A percentile compares a stretch with the other conserved stretches of the same genome.
These are phyloP conservation scores for Dendryphion nanum DNA, from an alignment of 2,329 filamentous ascomycete genomes.

Conservation along the genomic window DNA sequence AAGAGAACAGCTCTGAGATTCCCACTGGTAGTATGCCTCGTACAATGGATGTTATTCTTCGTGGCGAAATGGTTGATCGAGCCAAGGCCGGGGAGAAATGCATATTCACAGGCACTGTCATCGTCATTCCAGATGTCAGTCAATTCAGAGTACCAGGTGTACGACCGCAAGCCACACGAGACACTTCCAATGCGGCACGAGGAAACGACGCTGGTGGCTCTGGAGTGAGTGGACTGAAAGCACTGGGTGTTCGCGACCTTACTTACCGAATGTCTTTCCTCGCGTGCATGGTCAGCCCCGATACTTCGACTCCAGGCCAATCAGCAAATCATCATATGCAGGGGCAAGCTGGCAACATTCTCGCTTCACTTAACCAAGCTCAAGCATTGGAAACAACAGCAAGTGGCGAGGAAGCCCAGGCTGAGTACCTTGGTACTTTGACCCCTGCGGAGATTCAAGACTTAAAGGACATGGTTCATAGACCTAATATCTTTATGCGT, in stretches of 20 bases:
- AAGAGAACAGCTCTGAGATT: slow-evolving; percentile 98
- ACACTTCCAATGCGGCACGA: slow-evolving; percentile 71
- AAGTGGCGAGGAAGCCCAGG: slow-evolving; percentile 80
- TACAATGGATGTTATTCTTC: slow-evolving; percentile 94
- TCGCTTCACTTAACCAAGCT: slow-evolving; percentile 77
- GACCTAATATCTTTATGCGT: slow-evolving; percentile 89
- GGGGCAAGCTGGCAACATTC: slow-evolving; percentile 77
- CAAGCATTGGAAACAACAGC: slow-evolving; percentile 63
- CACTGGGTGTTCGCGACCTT: slow-evolving; percentile 88
- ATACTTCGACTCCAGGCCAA: slow-evolving; percentile 77
- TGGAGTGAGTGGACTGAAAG: slow-evolving; percentile 84
- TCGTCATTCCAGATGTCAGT: slow-evolving; percentile 95
- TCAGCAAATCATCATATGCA: slow-evolving; percentile 65
- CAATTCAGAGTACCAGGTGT: slow-evolving; percentile 88
- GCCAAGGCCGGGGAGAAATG: slow-evolving; percentile 98
- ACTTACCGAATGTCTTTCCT: slow-evolving; percentile 97
- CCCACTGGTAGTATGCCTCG: slow-evolving; percentile 98
- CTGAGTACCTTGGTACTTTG: slow-evolving; percentile 81
- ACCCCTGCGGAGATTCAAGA: slow-evolving; percentile 87
- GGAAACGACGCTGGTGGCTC: slow-evolving; percentile 78
- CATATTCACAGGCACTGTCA: slow-evolving; percentile 93
- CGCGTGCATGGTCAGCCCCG: slow-evolving; percentile 91
- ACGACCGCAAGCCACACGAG: slow-evolving; percentile 77
- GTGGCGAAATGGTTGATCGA: slow-evolving; percentile 95
- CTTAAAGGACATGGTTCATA: slow-evolving; percentile 88